A percentile compares a stretch with the other conserved stretches of the same genome.
These are phyloP conservation scores for Colletotrichum tabaci DNA, from an alignment of 2,329 filamentous ascomycete species.

Conservation along the genomic window DNA sequence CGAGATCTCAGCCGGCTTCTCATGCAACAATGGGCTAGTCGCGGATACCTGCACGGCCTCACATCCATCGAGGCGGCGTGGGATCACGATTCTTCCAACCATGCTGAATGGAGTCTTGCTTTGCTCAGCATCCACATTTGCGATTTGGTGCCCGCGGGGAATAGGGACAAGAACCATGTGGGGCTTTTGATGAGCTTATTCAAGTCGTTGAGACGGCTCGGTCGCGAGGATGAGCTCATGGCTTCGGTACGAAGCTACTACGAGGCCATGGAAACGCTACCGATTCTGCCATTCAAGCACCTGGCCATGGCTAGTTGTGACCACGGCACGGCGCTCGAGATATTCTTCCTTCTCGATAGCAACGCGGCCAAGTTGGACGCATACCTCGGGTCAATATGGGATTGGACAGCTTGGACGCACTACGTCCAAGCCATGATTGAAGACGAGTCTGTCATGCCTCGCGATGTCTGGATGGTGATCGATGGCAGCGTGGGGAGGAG, in stretches of 20 bases:
- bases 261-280: not conserved
- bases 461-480: slow-evolving; percentile 50
- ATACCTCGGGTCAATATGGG: slow-evolving; percentile 44
- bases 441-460: slow-evolving; percentile 47
- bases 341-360: slow-evolving; percentile 43
- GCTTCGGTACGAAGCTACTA: slow-evolving; percentile 37
- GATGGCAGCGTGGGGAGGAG: slow-evolving; percentile 35
- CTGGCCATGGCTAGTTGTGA: slow-evolving; percentile 45
- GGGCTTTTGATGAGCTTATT: slow-evolving; percentile 38
- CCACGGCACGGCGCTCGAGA: slow-evolving; percentile 46
- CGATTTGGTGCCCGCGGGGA: not conserved
- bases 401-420: slow-evolving; percentile 53
- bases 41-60: slow-evolving; percentile 25
- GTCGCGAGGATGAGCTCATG: slow-evolving; percentile 38
- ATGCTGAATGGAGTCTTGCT: slow-evolving; percentile 20
- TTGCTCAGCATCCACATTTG: slow-evolving; percentile 21
- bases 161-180: not conserved
- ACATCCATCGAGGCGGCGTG: not conserved
- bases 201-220: slow-evolving; percentile 38
- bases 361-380: slow-evolving; percentile 22
- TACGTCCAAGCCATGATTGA: slow-evolving; percentile 53
- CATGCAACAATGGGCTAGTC: slow-evolving; percentile 45
- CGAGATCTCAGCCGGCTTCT: slow-evolving; percentile 43
- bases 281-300: slow-evolving; percentile 12
- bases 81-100: not conserved